These are phyloP conservation scores for Calonectria leucothoes DNA, from an alignment of 2,329 filamentous ascomycete species.

Conservation along the genomic window DNA sequence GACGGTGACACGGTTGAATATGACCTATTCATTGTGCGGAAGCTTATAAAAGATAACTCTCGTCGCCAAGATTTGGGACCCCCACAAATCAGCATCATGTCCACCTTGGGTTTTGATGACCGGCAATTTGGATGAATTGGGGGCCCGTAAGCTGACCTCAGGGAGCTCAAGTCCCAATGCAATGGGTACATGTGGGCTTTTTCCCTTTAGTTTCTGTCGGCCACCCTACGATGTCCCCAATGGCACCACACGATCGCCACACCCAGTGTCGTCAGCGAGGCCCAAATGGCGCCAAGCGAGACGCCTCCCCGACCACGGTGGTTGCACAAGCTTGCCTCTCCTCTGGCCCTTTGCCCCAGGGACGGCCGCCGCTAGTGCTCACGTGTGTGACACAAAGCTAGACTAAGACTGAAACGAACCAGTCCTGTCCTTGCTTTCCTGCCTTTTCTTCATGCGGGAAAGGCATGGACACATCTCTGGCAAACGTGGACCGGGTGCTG, in stretches of 20 bases:
- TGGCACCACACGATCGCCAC: constrained; percentile 17
- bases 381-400: background rate
- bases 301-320: background rate
- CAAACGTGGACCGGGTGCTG: background rate
- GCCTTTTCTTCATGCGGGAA: background rate
- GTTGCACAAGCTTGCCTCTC: constrained; percentile 30
- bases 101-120: background rate
- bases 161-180: background rate
- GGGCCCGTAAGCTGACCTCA: constrained; percentile 27
- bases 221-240: constrained; percentile 2
- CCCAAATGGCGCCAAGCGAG: constrained; percentile 23
- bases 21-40: background rate
- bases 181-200: background rate
- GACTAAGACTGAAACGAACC: background rate
- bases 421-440: background rate
- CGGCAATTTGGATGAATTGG: constrained; percentile 13
- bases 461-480: background rate
- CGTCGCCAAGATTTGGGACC: background rate
- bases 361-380: constrained; percentile 11
- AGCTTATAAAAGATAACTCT: background rate
- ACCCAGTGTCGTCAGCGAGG: constrained; percentile 35
- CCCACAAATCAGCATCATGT: background rate
- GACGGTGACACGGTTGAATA: background rate
- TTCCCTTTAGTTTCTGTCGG: background rate
- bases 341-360: constrained; percentile 8